A percentile compares a stretch with the other conserved stretches of the same genome.
These are phyloP conservation scores for Barnettozyma sucrosica DNA, from an alignment of 805 yeast species.

Conservation along the genomic window DNA sequence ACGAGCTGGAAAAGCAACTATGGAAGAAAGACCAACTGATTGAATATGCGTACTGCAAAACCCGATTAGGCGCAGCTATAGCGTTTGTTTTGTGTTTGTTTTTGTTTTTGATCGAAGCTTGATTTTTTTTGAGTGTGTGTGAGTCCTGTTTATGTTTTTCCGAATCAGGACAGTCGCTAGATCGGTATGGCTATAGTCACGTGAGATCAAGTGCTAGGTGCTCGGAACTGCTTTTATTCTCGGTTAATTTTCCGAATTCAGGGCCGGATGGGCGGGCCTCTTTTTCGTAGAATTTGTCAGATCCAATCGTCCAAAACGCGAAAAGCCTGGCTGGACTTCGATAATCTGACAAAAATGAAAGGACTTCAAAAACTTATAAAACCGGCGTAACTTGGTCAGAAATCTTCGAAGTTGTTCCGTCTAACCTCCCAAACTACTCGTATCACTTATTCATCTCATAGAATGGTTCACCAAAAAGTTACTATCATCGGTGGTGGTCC, in stretches of 20 bases:
- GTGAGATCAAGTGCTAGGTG: background rate
- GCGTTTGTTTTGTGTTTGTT: background rate
- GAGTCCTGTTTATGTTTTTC: constrained; percentile 9
- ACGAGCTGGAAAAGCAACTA: background rate
- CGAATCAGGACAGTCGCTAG: background rate
- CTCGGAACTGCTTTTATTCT: background rate
- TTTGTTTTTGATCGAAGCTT: background rate
- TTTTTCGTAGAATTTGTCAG: background rate
- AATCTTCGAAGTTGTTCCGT: constrained; percentile 3
- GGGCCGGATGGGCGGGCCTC: background rate
- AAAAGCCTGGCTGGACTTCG: constrained; percentile 7
- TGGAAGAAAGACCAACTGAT: background rate
- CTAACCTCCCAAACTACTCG: background rate
- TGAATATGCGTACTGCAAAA: background rate
- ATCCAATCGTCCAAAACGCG: background rate
- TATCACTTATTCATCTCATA: constrained; percentile 16
- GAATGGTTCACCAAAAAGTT: constrained; percentile 80
- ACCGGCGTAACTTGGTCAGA: constrained; percentile 4
- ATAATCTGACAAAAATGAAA: background rate
- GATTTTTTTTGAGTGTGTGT: background rate
- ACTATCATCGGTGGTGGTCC: constrained; percentile 97
- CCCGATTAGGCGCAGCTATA: background rate
- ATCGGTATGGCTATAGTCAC: too few species aligned
- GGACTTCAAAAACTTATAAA: constrained; percentile 1
- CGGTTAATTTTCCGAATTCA: constrained; percentile 2